A percentile compares a stretch with the other conserved stretches of the same genome.
Conservation (phyloP, 2,329 filamentous ascomycete species). For the Graphiopsis chlorocephala region DNA sequence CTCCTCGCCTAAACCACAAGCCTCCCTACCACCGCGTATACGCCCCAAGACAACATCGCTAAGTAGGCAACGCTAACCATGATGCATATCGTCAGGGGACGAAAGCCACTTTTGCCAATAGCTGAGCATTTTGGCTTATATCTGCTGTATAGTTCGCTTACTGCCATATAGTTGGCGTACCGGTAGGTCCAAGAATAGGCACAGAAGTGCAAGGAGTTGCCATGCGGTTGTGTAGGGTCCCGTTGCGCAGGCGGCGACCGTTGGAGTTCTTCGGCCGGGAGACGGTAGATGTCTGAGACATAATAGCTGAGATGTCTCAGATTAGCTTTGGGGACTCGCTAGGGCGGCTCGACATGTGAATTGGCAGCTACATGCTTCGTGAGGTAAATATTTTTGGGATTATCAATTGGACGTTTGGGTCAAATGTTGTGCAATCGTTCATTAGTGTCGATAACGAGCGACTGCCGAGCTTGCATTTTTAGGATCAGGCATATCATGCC, state of each 20-base stretch:
- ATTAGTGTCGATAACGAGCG: background rate
- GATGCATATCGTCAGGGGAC: background rate
- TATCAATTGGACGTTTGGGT: background rate
- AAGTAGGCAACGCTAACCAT: background rate
- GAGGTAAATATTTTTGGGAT: background rate
- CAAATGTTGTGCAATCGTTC: background rate
- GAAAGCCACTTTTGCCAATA: background rate
- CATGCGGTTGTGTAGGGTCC: background rate
- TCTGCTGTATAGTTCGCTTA: background rate
- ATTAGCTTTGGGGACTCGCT: background rate
- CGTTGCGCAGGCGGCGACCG: background rate
- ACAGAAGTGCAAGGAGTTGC: background rate
- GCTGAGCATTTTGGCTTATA: background rate
- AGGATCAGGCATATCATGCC: background rate
- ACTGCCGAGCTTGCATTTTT: background rate
- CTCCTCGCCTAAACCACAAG: background rate
- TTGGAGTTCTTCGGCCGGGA: background rate
- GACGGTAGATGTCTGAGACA: slow-evolving; percentile 11
- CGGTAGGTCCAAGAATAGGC: background rate
- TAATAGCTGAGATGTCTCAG: background rate
- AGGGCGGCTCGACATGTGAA: background rate
- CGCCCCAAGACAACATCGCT: background rate
- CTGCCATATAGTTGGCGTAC: background rate
- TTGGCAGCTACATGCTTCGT: background rate
- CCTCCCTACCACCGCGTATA: background rate